Conservation (phyloP, 352 stramenopile species). For the Phytophthora rubi region DNA sequence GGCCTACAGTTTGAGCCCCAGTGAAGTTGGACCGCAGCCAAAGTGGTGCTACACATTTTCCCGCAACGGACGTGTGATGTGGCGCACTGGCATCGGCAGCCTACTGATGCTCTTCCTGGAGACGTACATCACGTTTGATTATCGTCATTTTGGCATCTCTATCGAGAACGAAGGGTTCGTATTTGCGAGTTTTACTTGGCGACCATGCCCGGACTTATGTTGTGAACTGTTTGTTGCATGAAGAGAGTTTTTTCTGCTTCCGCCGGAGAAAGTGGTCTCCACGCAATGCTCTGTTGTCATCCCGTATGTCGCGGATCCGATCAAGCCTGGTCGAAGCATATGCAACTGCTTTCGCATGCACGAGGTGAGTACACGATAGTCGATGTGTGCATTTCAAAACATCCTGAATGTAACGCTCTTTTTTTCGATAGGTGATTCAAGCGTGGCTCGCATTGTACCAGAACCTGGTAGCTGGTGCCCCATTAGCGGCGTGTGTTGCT, state of each 20-base stretch:
- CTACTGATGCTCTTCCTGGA: conserved; percentile 83
- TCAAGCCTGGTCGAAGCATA: conserved; percentile 69
- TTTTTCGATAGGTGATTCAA: conserved; percentile 43
- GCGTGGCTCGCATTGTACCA: conserved; percentile 53
- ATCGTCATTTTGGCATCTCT: conserved; percentile 79
- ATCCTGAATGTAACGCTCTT: conserved; percentile 9
- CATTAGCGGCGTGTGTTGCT: conserved; percentile 35
- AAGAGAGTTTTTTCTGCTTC: conserved; percentile 80
- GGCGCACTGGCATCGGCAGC: conserved; percentile 75
- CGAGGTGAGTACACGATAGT: conserved; percentile 47
- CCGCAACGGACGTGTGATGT: conserved; percentile 60
- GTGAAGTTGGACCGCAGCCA: conserved; percentile 24
- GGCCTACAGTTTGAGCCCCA: conserved; percentile 13
- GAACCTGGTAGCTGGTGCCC: conserved; percentile 40
- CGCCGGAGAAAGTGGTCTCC: conserved; percentile 44
- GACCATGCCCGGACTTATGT: not conserved
- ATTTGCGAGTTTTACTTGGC: not conserved
- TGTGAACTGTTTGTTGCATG: not conserved
- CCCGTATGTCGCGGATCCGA: conserved; percentile 78
- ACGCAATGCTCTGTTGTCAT: conserved; percentile 51
- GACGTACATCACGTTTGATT: conserved; percentile 88
- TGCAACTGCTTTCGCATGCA: conserved; percentile 87
- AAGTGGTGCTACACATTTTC: conserved; percentile 77
- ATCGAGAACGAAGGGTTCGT: conserved; percentile 74
- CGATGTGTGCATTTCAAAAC: not conserved